These are phyloP conservation scores for Xeromyces bisporus DNA, from an alignment of 495 filamentous ascomycete genomes.

Conservation along the genomic window DNA sequence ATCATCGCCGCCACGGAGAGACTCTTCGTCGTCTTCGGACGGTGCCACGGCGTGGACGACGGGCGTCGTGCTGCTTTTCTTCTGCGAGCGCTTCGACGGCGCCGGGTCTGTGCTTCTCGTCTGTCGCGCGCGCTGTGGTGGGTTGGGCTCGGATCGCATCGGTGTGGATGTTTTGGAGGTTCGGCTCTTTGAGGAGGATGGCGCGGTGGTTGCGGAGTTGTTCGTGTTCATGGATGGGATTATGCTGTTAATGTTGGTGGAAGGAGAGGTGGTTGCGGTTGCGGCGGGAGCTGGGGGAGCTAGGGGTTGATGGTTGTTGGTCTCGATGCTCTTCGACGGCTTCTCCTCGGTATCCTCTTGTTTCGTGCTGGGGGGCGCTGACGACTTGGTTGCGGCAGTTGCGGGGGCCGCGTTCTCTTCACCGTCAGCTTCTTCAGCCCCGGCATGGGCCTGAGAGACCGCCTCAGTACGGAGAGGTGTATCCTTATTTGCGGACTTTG, in stretches of 20 bases:
- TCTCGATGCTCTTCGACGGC: slow-evolving; percentile 13
- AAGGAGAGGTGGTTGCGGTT: slow-evolving; percentile 11
- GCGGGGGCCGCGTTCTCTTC: slow-evolving; percentile 13
- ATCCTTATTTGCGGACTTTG: slow-evolving; percentile 17
- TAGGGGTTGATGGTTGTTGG: slow-evolving; percentile 6
- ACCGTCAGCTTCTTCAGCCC: slow-evolving; percentile 13
- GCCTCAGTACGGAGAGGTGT: slow-evolving; percentile 6
- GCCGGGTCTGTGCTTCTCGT: slow-evolving; percentile 25
- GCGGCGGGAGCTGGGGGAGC: slow-evolving; percentile 8
- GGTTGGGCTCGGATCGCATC: slow-evolving; percentile 20
- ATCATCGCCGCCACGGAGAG: slow-evolving; percentile 41
- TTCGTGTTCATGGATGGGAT: no score
- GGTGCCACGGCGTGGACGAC: slow-evolving; percentile 16
- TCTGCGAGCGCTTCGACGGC: slow-evolving; percentile 45
- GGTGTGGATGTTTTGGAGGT: slow-evolving; percentile 45
- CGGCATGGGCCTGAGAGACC: no score
- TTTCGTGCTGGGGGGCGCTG: slow-evolving; percentile 9
- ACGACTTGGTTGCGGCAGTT: slow-evolving; percentile 11
- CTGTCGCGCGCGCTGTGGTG: slow-evolving; percentile 19
- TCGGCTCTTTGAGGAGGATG: slow-evolving; percentile 15
- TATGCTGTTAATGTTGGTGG: no score
- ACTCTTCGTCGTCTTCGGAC: slow-evolving; percentile 32
- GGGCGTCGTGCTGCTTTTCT: slow-evolving; percentile 38
- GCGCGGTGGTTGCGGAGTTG: not conserved
- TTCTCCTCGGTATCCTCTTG: slow-evolving; percentile 20